Evolutionary conservation across 2,329 filamentous ascomycete species (phyloP), one percentile per base, ranked within the genome.

Genomic region (Ceratocystis albifundus): DNA sequence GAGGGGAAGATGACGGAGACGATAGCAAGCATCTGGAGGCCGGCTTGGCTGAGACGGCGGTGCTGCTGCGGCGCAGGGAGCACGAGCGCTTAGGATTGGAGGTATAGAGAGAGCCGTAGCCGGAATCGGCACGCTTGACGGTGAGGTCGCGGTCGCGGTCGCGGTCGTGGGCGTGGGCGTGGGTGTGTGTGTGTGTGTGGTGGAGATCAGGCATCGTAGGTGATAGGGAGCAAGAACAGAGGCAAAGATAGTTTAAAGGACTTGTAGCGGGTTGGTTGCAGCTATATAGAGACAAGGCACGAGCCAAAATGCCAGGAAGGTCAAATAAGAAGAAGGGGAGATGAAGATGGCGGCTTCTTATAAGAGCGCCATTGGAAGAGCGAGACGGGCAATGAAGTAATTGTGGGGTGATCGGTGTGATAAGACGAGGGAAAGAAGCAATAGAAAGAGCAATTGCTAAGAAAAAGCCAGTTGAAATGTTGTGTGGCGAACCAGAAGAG

Each of bases 71-170:
- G 6, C 69, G 69, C 4, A 72, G 72, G 1, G 72, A 69, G 66
- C 72, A 72, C 53, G 74, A 75, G 36, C 71, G 72, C 1, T 79
- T 80, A 17, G 72, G 73, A 7, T 74, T 75, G 1, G 78, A 76
- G 20, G 72, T 70, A 7, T 74, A 73, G 59, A 78, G 76, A 2
- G 82, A 84, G 70, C 81, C 82, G 70, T 85, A 84, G 44, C 82
- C 82, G 0, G 82, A 84, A 71, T 85, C 82, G 68, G 83, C 81
- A 15, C 82, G 78, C 62, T 78, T 77, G 76, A 84, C 83, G 66
- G 72, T 44, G 20, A 62, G 57, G 62, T 90, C 57, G 20, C 44
- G 30, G 4, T 53, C 36, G n/a, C n/a, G n/a, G n/a, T n/a, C n/a
- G n/a, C n/a, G n/a, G n/a, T n/a, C n/a, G n/a, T n/a, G n/a, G n/a